phyloP scores from a whole-genome alignment of 768 basidiomycete genomes.

The Mycena olivaceomarginata region DNA sequence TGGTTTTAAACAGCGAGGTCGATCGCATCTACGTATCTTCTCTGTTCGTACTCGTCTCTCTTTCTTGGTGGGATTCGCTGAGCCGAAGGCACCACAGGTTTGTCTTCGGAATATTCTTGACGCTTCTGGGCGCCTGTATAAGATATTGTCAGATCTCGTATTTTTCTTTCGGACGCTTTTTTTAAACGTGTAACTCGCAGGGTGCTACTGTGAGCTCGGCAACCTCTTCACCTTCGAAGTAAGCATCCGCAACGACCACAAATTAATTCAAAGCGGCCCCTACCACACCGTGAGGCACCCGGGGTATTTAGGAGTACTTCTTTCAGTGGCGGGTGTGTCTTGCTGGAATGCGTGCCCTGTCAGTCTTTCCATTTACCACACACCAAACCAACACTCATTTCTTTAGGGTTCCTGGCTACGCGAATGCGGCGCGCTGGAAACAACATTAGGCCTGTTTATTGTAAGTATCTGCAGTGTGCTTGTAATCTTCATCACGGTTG shows the following conservation, averaged over 20 bases:
- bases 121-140: constrained; percentile 53
- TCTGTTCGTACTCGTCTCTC: constrained; percentile 43
- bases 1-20: constrained; percentile 49
- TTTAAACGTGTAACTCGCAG: not conserved
- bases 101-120: constrained; percentile 61
- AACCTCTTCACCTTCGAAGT: constrained; percentile 72
- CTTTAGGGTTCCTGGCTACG: constrained; percentile 67
- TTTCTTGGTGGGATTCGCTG: not conserved
- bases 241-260: constrained; percentile 67
- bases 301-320: constrained; percentile 66
- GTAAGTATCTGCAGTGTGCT: constrained; percentile 52
- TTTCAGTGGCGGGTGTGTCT: constrained; percentile 57
- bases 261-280: constrained; percentile 68
- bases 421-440: constrained; percentile 63
- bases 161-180: not conserved
- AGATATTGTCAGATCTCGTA: constrained; percentile 43
- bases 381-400: constrained; percentile 7
- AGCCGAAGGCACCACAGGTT: constrained; percentile 32
- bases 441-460: constrained; percentile 52
- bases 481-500: constrained; percentile 55
- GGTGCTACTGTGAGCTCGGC: constrained; percentile 65
- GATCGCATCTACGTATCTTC: constrained; percentile 54
- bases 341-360: constrained; percentile 61
- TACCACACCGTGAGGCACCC: constrained; percentile 71
- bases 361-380: constrained; percentile 38